phyloP scores from a whole-genome alignment of 352 stramenopile genomes.

The Chrysophaeum taylorii region DNA sequence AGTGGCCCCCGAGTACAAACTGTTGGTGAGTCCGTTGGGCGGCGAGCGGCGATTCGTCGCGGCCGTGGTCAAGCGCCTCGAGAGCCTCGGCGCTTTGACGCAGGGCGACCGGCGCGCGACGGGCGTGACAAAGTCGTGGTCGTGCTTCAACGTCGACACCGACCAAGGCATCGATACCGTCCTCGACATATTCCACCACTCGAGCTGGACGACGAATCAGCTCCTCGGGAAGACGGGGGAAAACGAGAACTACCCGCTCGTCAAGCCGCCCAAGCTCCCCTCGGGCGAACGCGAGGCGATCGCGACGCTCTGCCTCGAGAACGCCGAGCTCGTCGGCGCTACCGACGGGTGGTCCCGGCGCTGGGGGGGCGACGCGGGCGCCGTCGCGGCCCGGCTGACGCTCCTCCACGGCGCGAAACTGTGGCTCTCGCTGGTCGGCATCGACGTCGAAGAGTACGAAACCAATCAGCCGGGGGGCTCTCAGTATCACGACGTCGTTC shows the following conservation, averaged over 20 bases:
- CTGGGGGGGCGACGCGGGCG: neutral
- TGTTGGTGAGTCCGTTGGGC: conserved; percentile 31
- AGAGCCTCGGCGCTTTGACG: conserved; percentile 30
- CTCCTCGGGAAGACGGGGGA: neutral
- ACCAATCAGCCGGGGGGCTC: neutral
- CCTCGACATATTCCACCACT: conserved; percentile 27
- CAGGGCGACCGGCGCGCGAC: conserved; percentile 32
- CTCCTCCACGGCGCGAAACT: conserved; percentile 10
- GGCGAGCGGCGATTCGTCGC: conserved; percentile 34
- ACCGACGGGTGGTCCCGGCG: conserved; percentile 1
- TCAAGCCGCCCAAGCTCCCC: conserved; percentile 19
- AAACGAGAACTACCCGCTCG: conserved; percentile 11
- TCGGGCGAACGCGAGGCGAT: neutral
- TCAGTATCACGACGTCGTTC: conserved; percentile 19
- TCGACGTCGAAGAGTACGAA: conserved; percentile 13
- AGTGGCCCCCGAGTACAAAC: conserved; percentile 33
- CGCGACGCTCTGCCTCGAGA: conserved; percentile 14
- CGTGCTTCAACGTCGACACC: conserved; percentile 28
- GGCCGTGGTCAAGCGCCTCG: conserved; percentile 29
- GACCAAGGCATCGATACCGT: conserved; percentile 28
- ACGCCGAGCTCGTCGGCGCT: neutral
- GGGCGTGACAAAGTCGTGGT: conserved; percentile 19
- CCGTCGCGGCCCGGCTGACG: neutral
- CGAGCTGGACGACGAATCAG: neutral
- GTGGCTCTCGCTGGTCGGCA: conserved; percentile 6